These are phyloP conservation scores for Suillus americanus DNA, from an alignment of 768 basidiomycete genomes.

Conservation along the genomic window DNA sequence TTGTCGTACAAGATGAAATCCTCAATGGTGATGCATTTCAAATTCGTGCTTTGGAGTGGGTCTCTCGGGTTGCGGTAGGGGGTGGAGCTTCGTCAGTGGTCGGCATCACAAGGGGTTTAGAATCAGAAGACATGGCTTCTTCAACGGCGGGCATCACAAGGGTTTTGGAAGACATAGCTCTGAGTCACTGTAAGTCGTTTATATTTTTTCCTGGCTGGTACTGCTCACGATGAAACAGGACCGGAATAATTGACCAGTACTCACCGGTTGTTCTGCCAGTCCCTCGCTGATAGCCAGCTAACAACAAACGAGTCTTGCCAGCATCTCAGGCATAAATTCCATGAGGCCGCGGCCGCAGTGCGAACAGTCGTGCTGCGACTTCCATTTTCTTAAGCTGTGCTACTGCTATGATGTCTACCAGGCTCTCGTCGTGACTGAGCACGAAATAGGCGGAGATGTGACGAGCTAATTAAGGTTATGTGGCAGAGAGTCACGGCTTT, in stretches of 20 bases:
- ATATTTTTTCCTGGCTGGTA: neutral
- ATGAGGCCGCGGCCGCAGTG: no score
- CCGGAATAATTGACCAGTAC: neutral
- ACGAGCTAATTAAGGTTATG: no score
- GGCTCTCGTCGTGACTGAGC: no score
- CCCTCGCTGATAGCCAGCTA: no score
- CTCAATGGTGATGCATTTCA: neutral
- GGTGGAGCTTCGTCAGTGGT: neutral
- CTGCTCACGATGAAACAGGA: neutral
- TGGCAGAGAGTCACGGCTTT: no score
- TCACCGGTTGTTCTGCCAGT: no score
- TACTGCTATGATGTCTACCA: no score
- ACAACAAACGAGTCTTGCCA: no score
- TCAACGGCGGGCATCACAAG: neutral
- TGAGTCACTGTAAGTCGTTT: neutral
- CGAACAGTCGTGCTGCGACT: no score
- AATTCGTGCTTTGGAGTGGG: neutral
- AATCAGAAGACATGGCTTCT: neutral
- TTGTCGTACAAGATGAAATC: neutral
- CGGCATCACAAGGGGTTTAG: neutral
- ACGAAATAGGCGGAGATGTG: no score
- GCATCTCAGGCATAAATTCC: no score
- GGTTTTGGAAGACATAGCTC: neutral
- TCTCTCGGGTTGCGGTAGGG: neutral
- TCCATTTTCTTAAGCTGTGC: no score